Base-by-base conservation (phyloP, 2,329 filamentous ascomycete species). In the Scleromitrula shiraiana region DNA sequence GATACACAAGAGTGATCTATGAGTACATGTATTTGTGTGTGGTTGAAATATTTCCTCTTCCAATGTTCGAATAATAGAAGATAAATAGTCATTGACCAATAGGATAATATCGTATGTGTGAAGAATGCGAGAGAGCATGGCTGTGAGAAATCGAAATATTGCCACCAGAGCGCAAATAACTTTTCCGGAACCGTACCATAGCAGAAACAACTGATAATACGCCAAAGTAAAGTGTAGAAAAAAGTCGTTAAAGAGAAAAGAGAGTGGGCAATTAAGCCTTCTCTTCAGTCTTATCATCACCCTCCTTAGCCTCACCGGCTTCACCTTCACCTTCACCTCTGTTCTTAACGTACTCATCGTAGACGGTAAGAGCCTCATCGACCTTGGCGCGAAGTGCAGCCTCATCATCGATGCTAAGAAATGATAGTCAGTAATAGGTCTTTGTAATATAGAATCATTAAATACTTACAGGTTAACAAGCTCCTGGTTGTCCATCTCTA, bases 401-500 rank as follows among this genome's bases (percentile, higher is more conserved):
- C 40, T 96, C 89, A 64, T 97, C 89, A 66, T 91, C 87, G 59
- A 95, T 88, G 56, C 90, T 95, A 56, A 41, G 27, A 42, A 38
- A 26, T n/a, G n/a, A n/a, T 49, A 23, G 59, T 68, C 54, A 70
- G 60, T 64, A 19, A 23, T 23, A 29, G n/a, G 12, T 33, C 22
- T 2, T 17, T 38, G 27, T 23, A 37, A 7, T 27, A 32, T 32
- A 35, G 29, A 44, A n/a, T 14, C 29, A 9, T 7, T 40, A 20
- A 33, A 55, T 56, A 87, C 90, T 87, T 84, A 95, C 88, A 98
- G 80, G 72, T 87, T 88, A 65, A 98, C 78, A 62, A 98, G 76
- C 75, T 98, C 93, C 50, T 77, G 68, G 72, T 97, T 97, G 64
- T 97, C 93, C 93, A 98, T 98, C 80, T 98, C 93, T 62, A 98